Evolutionary conservation across 495 filamentous ascomycete genomes (phyloP).

Genomic region (Aspergillus nanangensis): DNA sequence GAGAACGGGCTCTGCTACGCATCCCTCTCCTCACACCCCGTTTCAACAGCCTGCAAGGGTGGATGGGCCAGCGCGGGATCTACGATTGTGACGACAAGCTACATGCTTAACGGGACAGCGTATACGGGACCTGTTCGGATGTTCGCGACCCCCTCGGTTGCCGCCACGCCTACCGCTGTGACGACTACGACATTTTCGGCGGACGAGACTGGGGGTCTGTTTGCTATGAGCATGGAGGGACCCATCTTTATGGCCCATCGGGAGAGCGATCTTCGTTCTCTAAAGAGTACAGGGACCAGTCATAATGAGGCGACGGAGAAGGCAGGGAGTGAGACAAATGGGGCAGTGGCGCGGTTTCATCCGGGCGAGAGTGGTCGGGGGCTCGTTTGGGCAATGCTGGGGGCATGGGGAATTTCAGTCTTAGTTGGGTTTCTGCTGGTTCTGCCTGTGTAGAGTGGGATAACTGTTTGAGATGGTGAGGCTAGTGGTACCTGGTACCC

Average conservation of each 20-base stretch:
- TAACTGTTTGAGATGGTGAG: too few relatives aligned
- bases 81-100: not conserved
- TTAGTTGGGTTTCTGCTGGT: slow-evolving; percentile 2
- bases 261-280: not conserved
- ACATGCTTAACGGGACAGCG: not conserved
- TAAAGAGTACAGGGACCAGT: not conserved
- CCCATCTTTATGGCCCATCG: slow-evolving; percentile 1
- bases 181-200: not conserved
- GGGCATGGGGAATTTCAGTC: not conserved
- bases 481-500: too few relatives aligned
- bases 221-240: not conserved
- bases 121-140: not conserved
- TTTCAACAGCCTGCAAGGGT: slow-evolving; percentile 2
- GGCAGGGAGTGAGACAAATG: not conserved
- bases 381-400: not conserved
- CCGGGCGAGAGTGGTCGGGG: not conserved
- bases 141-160: not conserved
- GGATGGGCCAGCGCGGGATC: too few relatives aligned
- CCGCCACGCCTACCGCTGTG: not conserved
- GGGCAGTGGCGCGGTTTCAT: not conserved
- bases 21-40: not conserved
- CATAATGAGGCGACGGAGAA: not conserved
- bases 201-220: not conserved
- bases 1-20: slow-evolving; percentile 3
- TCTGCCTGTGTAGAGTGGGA: slow-evolving; percentile 2